These are phyloP conservation scores for Aspergillus versicolor DNA, from an alignment of 2,329 filamentous ascomycete genomes.

Conservation along the genomic window DNA sequence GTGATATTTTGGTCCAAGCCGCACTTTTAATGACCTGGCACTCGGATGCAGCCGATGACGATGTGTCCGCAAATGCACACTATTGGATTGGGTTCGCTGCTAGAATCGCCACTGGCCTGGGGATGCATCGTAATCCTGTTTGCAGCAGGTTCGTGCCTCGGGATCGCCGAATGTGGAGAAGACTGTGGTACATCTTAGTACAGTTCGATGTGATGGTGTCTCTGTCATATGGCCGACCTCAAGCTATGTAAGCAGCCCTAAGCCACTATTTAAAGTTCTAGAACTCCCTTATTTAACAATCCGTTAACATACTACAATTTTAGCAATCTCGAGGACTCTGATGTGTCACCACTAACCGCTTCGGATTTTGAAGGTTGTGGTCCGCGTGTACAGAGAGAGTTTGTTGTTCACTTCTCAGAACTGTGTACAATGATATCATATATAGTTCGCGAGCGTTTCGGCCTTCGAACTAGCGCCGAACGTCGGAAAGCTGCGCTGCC, in stretches of 20 bases:
- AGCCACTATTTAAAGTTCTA: neutral
- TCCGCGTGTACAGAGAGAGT: slow-evolving; percentile 44
- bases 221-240: slow-evolving; percentile 52
- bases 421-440: slow-evolving; percentile 53
- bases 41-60: slow-evolving; percentile 53
- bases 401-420: slow-evolving; percentile 50
- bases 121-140: slow-evolving; percentile 52
- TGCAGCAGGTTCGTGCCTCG: slow-evolving; percentile 41
- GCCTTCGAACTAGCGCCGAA: slow-evolving; percentile 39
- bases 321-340: slow-evolving; percentile 52
- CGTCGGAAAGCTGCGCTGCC: slow-evolving; percentile 42
- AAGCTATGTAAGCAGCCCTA: slow-evolving; percentile 44
- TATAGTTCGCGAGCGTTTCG: slow-evolving; percentile 44
- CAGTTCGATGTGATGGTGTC: slow-evolving; percentile 47
- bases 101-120: slow-evolving; percentile 53
- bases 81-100: slow-evolving; percentile 55
- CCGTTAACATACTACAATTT: neutral
- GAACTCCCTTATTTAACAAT: neutral
- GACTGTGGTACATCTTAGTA: slow-evolving; percentile 46
- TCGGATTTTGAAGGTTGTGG: slow-evolving; percentile 51
- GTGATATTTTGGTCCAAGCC: slow-evolving; percentile 55
- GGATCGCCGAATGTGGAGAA: slow-evolving; percentile 46
- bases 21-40: slow-evolving; percentile 58
- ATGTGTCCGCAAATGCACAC: slow-evolving; percentile 54
- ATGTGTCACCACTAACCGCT: slow-evolving; percentile 46